These are phyloP conservation scores for Trichoderma oligosporum DNA, from an alignment of 2,329 filamentous ascomycete species.

Conservation along the genomic window DNA sequence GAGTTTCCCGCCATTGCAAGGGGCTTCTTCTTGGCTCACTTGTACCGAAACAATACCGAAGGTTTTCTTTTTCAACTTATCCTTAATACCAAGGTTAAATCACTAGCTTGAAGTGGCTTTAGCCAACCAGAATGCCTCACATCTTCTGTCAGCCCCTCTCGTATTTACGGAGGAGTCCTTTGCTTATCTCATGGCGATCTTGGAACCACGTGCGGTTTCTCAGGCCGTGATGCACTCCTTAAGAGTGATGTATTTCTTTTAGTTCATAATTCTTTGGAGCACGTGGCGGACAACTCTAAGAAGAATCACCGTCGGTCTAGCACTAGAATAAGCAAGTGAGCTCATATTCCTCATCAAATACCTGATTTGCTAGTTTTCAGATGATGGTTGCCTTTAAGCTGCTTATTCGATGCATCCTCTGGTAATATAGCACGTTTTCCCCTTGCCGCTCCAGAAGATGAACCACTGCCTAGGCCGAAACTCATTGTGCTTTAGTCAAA, in stretches of 20 bases:
- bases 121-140: background rate
- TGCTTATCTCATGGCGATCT: background rate
- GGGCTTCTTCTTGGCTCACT: background rate
- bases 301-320: background rate
- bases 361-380: no score
- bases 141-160: constrained; percentile 1
- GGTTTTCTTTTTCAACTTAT: background rate
- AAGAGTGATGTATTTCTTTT: background rate
- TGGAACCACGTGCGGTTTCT: background rate
- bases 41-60: constrained; percentile 3
- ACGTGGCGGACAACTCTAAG: background rate
- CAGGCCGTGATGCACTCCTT: background rate
- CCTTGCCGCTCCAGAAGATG: no score
- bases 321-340: background rate
- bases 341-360: no score
- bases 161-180: background rate
- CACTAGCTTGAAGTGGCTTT: background rate
- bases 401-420: no score
- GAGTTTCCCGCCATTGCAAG: background rate
- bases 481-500: background rate
- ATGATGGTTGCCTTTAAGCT: no score
- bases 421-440: no score
- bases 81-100: constrained; percentile 15
- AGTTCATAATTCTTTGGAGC: background rate
- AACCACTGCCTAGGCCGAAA: no score